Evolutionary conservation across 306 rosid genomes (phyloP), one percentile per base, ranked within the genome.

Genomic region (Gastrolobium bilobum): DNA sequence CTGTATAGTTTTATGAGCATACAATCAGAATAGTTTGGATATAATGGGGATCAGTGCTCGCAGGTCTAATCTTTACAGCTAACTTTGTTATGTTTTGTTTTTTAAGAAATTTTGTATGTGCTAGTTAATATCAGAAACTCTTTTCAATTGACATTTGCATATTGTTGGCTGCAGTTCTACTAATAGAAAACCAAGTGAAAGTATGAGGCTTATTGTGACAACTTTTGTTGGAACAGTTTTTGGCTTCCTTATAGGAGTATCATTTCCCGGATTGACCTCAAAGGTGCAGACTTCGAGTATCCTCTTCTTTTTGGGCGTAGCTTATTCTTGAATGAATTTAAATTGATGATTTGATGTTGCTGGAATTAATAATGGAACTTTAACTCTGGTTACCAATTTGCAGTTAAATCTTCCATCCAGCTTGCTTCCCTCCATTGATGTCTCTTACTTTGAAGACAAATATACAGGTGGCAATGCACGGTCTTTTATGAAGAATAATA

Each of bases 231-330:
- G 98, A 80, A 88, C 91, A 53, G 83, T 89, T 88, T 84, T 96
- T 68, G 98, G 99, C 78, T 93, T 93, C 87, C 90, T 90, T 64
- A 87, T 96, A 58, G 99, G 98, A 69, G 87, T 87, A 44, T 96
- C 99, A 63, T 96, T 91, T 79, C 98, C 98, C 2, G 37, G 89
- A 4, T 85, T 93, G 83, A 91, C 91, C 59, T 87, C 94, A 31
- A 96, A 91, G 99, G 99, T 96, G 67, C 42, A 38, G 39, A 43
- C 47, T 71, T 76, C 42, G 77, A 59, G 50, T 65, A 34, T 14
- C 37, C 50, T 68, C 35, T 64, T 77, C 50, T 73, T 75, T 43
- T 73, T 60, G 10, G 33, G 8, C 10, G 14, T 30, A 26, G 69
- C 46, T 71, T 78, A 4, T 79, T 29, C 37, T 72, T 71, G n/a